A percentile compares a stretch with the other conserved stretches of the same genome.
Evolutionary conservation across 2,329 filamentous ascomycete genomes (phyloP).

Genomic region (Arachnopeziza araneosa): DNA sequence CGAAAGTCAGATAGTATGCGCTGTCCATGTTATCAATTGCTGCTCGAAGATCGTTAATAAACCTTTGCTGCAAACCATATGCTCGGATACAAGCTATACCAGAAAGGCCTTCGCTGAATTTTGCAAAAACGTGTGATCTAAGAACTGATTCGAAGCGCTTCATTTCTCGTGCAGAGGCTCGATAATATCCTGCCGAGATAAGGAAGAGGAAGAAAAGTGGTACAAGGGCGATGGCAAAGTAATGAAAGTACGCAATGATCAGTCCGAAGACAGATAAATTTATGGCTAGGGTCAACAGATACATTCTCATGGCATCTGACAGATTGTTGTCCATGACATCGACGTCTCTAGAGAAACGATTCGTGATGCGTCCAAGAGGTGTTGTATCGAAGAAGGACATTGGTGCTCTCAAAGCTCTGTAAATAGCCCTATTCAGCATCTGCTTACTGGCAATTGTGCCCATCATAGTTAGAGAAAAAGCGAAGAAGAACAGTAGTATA

Average conservation of each 20-base stretch:
- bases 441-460: conserved; percentile 77
- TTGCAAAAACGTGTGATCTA: conserved; percentile 81
- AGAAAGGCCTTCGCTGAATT: conserved; percentile 82
- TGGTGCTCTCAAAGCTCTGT: conserved; percentile 64
- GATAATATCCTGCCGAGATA: conserved; percentile 80
- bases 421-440: conserved; percentile 77
- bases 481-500: conserved; percentile 73
- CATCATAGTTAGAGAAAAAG: conserved; percentile 68
- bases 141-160: conserved; percentile 91
- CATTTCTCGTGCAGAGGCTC: conserved; percentile 84
- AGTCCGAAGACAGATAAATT: conserved; percentile 80
- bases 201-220: conserved; percentile 73
- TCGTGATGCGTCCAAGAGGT: conserved; percentile 89
- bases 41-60: conserved; percentile 61
- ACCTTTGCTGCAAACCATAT: conserved; percentile 75
- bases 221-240: conserved; percentile 59
- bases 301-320: conserved; percentile 87
- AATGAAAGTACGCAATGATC: conserved; percentile 94
- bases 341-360: conserved; percentile 91
- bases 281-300: conserved; percentile 77
- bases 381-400: conserved; percentile 97
- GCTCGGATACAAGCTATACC: conserved; percentile 83
- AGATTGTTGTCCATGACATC: conserved; percentile 95
- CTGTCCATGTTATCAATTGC: conserved; percentile 88
- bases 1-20: conserved; percentile 91